A percentile compares a stretch with the other conserved stretches of the same genome.
phyloP scores from a whole-genome alignment of 73 alveolate species.

The Paramecium sonneborni region DNA sequence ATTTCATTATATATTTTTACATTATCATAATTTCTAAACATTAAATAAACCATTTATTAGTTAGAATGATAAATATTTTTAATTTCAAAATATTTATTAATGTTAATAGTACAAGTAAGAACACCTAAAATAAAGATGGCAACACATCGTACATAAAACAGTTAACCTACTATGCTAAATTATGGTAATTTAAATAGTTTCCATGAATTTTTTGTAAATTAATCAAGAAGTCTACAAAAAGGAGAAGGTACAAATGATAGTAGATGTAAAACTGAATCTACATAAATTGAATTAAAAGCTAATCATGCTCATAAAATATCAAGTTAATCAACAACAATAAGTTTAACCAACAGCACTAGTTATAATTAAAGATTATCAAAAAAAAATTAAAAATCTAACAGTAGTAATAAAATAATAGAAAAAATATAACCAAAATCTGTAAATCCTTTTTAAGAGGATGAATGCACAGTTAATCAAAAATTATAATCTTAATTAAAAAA shows the following conservation, averaged over 20 bases:
- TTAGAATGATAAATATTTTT: background rate
- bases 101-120: conserved; percentile 1
- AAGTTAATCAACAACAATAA: background rate
- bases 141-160: conserved; percentile 8
- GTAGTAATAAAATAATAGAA: background rate
- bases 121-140: conserved; percentile 1
- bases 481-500: background rate
- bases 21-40: background rate
- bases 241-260: background rate
- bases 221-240: background rate
- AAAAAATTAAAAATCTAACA: conserved; percentile 28
- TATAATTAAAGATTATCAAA: background rate
- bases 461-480: background rate
- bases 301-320: conserved; percentile 21
- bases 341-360: conserved; percentile 28
- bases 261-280: background rate
- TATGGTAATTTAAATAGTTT: conserved; percentile 4
- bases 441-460: conserved; percentile 18
- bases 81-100: background rate
- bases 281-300: background rate
- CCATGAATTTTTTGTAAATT: background rate
- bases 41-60: background rate
- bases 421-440: background rate
- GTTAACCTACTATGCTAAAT: background rate
- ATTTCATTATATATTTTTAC: background rate